Base-by-base conservation (phyloP, 352 stramenopile species). In the Saprolegnia diclina region DNA sequence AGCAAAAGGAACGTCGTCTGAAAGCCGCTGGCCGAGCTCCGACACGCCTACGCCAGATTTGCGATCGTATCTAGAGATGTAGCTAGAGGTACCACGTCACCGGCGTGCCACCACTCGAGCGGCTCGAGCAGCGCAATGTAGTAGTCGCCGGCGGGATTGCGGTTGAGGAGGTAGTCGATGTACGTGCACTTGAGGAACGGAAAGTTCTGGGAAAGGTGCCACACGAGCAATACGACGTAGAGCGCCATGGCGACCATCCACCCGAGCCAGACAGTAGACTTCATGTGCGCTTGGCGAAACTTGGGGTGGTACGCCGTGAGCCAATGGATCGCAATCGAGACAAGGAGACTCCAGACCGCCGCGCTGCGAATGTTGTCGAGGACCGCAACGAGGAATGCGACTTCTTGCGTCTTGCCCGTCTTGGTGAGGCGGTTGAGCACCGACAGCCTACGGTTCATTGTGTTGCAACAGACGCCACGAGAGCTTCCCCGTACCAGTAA, bases 161-260 rank as follows among this genome's bases (percentile, higher is more conserved):
- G 83, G 69, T 94, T 94, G 76, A 88, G 90, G 21, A 94, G 73
- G 75, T 94, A 94, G 65, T 94, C 87, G 57, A 91, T 79, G 73
- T 94, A 94, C 24, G 87, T 77, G 72, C 87, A 94, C 71, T 92
- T 92, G 79, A 88, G 87, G 53, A 94, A 85, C 59, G 86, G 77
- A 0, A 78, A 65, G 57, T 65, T 88, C 65, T 93, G 77, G 16
- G 77, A 87, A 53, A 94, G 78, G 37, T 93, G 75, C 10, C 76
- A 76, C 40, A 90, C 89, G 18, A 94, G 71, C n/a, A 79, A 74
- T 44, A 85, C 77, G 1, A 72, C 74, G 73, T 91, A 92, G 59
- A 90, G 72, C 26, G 70, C 76, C 52, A 92, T 92, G 40, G 87
- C 72, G 9, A 86, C 56, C 52, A 88, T 71, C 61, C 86, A 94